Base-by-base conservation (phyloP, 345 rosid genomes). In the Camelina sativa region DNA sequence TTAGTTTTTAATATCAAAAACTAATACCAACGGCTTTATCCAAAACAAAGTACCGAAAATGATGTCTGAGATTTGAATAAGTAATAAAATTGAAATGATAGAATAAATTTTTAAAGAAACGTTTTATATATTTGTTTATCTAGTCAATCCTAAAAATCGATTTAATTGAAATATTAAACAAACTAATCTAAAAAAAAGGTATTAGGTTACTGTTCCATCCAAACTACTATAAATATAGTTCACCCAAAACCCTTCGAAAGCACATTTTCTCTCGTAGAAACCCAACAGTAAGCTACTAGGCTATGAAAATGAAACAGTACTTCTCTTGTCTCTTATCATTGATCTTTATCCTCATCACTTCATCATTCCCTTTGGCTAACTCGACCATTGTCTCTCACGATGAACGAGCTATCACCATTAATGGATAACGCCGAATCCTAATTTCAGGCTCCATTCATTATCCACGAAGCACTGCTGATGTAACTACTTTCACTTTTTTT, bases 391-490 rank as follows among this genome's bases (percentile, higher is more conserved):
- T 85, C 19, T 76, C 84, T 25, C 80, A 76, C 43, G 88, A 85
- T 5, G 80, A 76, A 4, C 81, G 80, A 71, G 90, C 90, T 7
- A 72, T 88, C 34, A 81, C 75, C 50, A 77, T 88, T 44, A 66
- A 88, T 75, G 93, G 93, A 30, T 51, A 83, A 35, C 84, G 86
- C 32, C 71, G 80, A 38, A 77, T 86, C 73, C 70, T 88, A n/a
- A 68, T 88, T 23, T 86, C 92, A 5, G 92, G 93, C 50, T 86
- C 93, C 10, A 86, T 86, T 74, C 93, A 88, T 65, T 88, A 88
- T 25, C 90, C 89, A 32, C 67, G 90, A 71, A 88, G 93, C 71
- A 88, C 90, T 22, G 73, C 80, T 37, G 85, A 80, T 73, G 90
- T 88, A 77, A 62, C 13, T 15, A 50, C 2, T 37, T 34, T 22